Percentiles rank a stretch among this genome's conserved stretches.
These are phyloP conservation scores for Paecilomyces fulvus DNA, from an alignment of 2,329 filamentous ascomycete species.

Conservation along the genomic window DNA sequence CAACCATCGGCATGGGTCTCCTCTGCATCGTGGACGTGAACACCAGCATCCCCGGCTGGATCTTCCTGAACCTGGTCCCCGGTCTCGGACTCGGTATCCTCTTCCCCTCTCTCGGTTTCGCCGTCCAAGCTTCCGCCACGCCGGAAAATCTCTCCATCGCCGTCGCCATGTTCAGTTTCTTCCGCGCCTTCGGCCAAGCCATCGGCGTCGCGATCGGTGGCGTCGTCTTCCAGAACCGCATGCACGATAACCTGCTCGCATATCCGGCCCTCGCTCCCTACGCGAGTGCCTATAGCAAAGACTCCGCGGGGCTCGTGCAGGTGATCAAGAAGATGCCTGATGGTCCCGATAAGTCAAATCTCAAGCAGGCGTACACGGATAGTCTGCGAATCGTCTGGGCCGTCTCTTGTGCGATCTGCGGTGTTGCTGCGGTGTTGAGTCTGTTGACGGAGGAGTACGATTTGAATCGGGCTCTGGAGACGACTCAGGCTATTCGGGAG, in stretches of 20 bases:
- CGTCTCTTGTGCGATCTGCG: constrained; percentile 47
- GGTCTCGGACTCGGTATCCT: constrained; percentile 57
- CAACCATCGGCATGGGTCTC: constrained; percentile 51
- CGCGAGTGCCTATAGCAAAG: constrained; percentile 44
- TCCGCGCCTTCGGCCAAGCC: constrained; percentile 56
- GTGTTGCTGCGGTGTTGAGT: constrained; percentile 43
- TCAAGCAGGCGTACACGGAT: constrained; percentile 48
- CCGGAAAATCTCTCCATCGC: constrained; percentile 52
- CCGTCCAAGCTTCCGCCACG: constrained; percentile 53
- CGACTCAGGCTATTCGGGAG: constrained; percentile 14
- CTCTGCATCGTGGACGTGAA: constrained; percentile 23
- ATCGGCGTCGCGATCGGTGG: constrained; percentile 60
- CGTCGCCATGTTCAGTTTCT: constrained; percentile 59
- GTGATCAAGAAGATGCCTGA: constrained; percentile 48
- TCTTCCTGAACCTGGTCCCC: constrained; percentile 52
- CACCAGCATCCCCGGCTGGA: constrained; percentile 47
- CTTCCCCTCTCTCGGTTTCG: constrained; percentile 55
- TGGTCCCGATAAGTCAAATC: constrained; percentile 30
- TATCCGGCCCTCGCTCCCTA: constrained; percentile 41
- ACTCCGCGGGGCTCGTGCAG: constrained; percentile 52
- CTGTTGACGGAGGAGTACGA: constrained; percentile 44
- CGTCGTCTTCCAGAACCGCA: constrained; percentile 61
- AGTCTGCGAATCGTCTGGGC: constrained; percentile 49
- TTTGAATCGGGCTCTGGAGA: constrained; percentile 32
- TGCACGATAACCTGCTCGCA: constrained; percentile 41